Conservation (phyloP, 2,329 filamentous ascomycete species). For the Phyllosticta citrichinensis region DNA sequence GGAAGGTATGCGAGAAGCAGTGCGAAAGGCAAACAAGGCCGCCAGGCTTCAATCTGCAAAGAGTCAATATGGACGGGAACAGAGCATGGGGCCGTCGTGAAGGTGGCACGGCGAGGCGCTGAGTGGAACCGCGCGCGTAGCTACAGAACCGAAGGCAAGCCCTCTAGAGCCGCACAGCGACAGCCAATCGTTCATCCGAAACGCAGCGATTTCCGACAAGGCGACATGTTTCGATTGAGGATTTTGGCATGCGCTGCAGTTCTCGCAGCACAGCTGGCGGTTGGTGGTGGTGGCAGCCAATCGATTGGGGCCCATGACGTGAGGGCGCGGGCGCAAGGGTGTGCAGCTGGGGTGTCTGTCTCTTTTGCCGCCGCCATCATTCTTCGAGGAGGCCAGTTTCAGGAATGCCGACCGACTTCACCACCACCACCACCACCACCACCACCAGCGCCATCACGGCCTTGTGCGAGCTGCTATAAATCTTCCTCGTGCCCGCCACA, state of each 20-base stretch:
- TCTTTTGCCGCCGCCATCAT: not conserved
- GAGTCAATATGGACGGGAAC: not conserved
- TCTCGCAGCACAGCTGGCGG: not conserved
- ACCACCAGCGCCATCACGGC: not conserved
- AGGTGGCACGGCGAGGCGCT: conserved; percentile 7
- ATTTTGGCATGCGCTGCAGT: not conserved
- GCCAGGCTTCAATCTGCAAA: too few relatives aligned
- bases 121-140: conserved; percentile 1
- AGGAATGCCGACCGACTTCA: not conserved
- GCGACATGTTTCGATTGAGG: not conserved
- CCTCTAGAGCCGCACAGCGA: conserved; percentile 5
- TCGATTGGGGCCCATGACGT: not conserved
- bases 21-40: not conserved
- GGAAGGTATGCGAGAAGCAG: conserved; percentile 24
- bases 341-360: too few relatives aligned
- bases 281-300: not conserved
- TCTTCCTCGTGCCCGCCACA: not conserved
- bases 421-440: not conserved
- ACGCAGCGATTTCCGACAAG: conserved; percentile 1
- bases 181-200: conserved; percentile 2
- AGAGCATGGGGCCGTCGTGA: not conserved
- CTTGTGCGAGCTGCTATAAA: not conserved
- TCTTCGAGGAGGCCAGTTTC: not conserved
- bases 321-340: not conserved
- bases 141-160: too few relatives aligned